Evolutionary conservation across 495 filamentous ascomycete species (phyloP).

Genomic region (Podospora pseudopauciseta): DNA sequence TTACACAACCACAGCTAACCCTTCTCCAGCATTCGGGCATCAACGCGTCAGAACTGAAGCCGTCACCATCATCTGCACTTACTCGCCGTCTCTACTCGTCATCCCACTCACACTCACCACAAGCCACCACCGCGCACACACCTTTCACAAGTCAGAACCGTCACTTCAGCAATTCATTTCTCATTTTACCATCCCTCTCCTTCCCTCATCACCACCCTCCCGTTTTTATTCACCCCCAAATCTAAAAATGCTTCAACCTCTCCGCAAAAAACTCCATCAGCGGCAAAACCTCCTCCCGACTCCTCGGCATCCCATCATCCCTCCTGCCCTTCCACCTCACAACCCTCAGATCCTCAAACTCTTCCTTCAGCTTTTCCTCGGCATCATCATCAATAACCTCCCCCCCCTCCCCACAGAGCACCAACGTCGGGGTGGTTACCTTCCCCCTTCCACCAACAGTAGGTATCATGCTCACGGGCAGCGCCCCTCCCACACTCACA

Average conservation of each 20-base stretch:
- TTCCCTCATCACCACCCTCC: too few relatives aligned
- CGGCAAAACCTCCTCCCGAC: constrained; percentile 81
- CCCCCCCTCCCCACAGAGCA: constrained; percentile 64
- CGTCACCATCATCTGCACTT: too few relatives aligned
- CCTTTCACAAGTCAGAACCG: too few relatives aligned
- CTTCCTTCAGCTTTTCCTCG: constrained; percentile 57
- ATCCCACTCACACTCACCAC: too few relatives aligned
- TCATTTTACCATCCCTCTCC: too few relatives aligned
- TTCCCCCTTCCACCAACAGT: constrained; percentile 44
- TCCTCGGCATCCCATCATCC: constrained; percentile 81
- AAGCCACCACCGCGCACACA: too few relatives aligned
- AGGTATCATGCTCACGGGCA: constrained; percentile 55
- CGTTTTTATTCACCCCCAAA: too few relatives aligned
- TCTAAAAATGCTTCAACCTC: constrained; percentile 46
- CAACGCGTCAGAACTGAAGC: too few relatives aligned
- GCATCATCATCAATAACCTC: constrained; percentile 60
- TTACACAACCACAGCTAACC: too few relatives aligned
- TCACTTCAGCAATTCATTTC: too few relatives aligned
- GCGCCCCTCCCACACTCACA: constrained; percentile 70
- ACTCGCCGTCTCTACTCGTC: too few relatives aligned
- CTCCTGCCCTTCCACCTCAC: constrained; percentile 62
- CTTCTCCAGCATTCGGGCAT: too few relatives aligned
- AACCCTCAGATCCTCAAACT: constrained; percentile 70
- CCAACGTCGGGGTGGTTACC: constrained; percentile 66
- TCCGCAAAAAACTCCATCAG: constrained; percentile 91